These are phyloP conservation scores for Suhomyces xylopsoci DNA, from an alignment of 805 yeast genomes.

Conservation along the genomic window DNA sequence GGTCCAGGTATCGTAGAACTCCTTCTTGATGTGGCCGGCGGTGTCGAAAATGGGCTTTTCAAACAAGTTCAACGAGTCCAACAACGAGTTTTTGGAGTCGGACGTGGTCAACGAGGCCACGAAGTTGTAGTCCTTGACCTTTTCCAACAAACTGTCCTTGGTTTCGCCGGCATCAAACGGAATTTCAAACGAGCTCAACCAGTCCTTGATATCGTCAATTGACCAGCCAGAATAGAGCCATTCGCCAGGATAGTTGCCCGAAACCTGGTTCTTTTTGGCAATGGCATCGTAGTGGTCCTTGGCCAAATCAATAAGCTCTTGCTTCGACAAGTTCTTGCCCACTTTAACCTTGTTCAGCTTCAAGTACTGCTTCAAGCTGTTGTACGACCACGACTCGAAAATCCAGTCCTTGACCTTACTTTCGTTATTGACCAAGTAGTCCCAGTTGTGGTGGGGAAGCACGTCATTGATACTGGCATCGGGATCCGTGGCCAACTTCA, in stretches of 20 bases:
- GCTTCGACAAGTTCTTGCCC: slow-evolving; percentile 24
- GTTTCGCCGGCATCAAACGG: slow-evolving; percentile 31
- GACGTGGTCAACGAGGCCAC: slow-evolving; percentile 33
- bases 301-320: slow-evolving; percentile 42
- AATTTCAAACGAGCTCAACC: slow-evolving; percentile 48
- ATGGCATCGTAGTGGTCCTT: slow-evolving; percentile 40
- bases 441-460: slow-evolving; percentile 17
- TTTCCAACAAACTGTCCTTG: slow-evolving; percentile 45
- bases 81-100: slow-evolving; percentile 34
- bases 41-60: slow-evolving; percentile 35
- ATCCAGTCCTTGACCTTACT: slow-evolving; percentile 38
- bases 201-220: slow-evolving; percentile 42
- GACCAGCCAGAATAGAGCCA: slow-evolving; percentile 57
- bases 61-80: slow-evolving; percentile 39
- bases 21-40: slow-evolving; percentile 38
- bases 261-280: slow-evolving; percentile 29
- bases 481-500: slow-evolving; percentile 14
- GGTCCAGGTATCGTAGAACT: slow-evolving; percentile 51
- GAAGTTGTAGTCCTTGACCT: slow-evolving; percentile 45
- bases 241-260: slow-evolving; percentile 49
- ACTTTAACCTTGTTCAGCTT: slow-evolving; percentile 27
- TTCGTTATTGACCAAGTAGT: slow-evolving; percentile 10
- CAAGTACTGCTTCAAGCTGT: slow-evolving; percentile 31
- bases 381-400: slow-evolving; percentile 45
- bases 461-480: slow-evolving; percentile 11